Evolutionary conservation across 208 protist genomes (phyloP).

Genomic region (Trypanosoma grayi): DNA sequence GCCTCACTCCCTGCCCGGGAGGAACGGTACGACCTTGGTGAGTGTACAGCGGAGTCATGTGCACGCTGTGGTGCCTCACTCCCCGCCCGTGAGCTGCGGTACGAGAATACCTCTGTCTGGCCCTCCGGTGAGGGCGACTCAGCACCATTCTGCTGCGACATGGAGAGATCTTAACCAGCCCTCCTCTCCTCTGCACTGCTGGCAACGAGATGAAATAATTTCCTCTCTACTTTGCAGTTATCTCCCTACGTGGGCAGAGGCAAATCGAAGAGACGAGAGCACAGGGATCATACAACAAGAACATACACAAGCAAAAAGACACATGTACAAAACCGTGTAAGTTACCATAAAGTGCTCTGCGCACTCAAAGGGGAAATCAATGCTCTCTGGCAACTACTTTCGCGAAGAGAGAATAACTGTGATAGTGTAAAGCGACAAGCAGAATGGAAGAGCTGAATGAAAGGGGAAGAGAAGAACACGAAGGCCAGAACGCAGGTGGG

Average conservation of each 20-base stretch:
- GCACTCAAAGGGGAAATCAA: too few relatives aligned
- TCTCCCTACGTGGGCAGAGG: background rate
- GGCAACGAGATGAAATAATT: background rate
- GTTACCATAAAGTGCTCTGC: too few relatives aligned
- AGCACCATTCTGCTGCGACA: slow-evolving; percentile 15
- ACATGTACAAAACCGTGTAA: too few relatives aligned
- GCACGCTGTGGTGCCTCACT: slow-evolving; percentile 21
- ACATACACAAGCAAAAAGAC: slow-evolving; percentile 10
- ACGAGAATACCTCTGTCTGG: slow-evolving; percentile 36
- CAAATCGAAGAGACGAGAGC: background rate
- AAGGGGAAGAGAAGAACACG: too few relatives aligned
- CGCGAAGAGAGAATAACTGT: too few relatives aligned
- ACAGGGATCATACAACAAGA: background rate
- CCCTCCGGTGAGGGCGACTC: slow-evolving; percentile 24
- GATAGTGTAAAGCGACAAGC: too few relatives aligned
- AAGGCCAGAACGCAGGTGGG: too few relatives aligned
- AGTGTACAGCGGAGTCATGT: background rate
- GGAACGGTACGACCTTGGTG: slow-evolving; percentile 21
- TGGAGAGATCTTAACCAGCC: background rate
- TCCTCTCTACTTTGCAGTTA: too few relatives aligned
- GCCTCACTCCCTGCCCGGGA: slow-evolving; percentile 52
- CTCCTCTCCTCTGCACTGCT: background rate
- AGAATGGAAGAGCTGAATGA: too few relatives aligned
- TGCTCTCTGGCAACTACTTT: too few relatives aligned
- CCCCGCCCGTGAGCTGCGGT: slow-evolving; percentile 27